Percentiles rank a stretch among this genome's conserved stretches.
Conservation (phyloP, 208 protist species). For the Acanthamoeba healyi region DNA sequence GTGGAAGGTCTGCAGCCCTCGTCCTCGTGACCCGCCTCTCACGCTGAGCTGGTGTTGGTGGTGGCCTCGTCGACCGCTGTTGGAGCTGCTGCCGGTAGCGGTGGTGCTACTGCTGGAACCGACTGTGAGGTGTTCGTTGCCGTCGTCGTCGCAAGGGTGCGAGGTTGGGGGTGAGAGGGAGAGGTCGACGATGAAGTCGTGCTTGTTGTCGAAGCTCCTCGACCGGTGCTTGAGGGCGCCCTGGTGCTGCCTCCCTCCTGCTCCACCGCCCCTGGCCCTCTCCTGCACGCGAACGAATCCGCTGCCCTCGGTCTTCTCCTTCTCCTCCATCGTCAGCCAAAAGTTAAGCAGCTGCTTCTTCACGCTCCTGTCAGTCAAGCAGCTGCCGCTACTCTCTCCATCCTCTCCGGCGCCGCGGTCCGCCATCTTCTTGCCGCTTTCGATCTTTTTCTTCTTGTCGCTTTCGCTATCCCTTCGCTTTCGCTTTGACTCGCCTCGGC, state of each 20-base stretch:
- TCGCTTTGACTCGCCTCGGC: constrained; percentile 8
- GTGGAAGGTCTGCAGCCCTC: background rate
- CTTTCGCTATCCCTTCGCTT: background rate
- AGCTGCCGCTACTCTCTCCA: no score
- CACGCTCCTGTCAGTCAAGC: background rate
- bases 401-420: background rate
- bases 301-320: constrained; percentile 44
- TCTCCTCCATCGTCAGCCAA: constrained; percentile 9
- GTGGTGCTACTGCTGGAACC: no score
- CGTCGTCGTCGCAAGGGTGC: background rate
- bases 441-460: background rate
- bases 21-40: background rate
- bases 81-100: background rate
- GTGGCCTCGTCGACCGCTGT: background rate
- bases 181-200: background rate
- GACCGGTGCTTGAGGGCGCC: background rate
- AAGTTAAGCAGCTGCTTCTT: constrained; percentile 39
- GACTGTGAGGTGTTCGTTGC: background rate
- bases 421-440: background rate
- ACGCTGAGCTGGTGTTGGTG: background rate
- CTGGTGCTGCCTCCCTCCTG: background rate
- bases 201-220: constrained; percentile 18
- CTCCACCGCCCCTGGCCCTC: background rate
- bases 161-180: background rate
- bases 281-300: background rate